A percentile compares a stretch with the other conserved stretches of the same genome.
Conservation (phyloP, 2,329 filamentous ascomycete genomes). For the Calonectria naviculata region DNA sequence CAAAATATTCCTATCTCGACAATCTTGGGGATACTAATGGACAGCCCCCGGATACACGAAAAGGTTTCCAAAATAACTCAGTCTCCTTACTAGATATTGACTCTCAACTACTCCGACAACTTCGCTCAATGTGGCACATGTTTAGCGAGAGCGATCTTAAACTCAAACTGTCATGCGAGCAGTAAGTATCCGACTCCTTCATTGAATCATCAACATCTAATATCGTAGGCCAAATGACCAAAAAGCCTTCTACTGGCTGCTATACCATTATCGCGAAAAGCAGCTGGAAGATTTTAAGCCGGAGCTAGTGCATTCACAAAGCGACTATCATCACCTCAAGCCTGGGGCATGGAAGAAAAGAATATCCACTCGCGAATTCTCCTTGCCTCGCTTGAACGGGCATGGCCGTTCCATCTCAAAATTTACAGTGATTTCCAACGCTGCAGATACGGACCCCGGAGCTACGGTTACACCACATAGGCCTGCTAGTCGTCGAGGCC, state of each 20-base stretch:
- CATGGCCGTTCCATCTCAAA: slow-evolving; percentile 67
- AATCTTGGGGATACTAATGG: slow-evolving; percentile 67
- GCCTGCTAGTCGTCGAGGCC: slow-evolving; percentile 65
- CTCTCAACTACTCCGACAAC: slow-evolving; percentile 82
- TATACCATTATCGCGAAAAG: slow-evolving; percentile 84
- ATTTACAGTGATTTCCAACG: slow-evolving; percentile 74
- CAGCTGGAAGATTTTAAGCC: slow-evolving; percentile 89
- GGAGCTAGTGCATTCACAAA: slow-evolving; percentile 84
- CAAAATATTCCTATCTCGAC: slow-evolving; percentile 83
- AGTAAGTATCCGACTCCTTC: slow-evolving; percentile 59
- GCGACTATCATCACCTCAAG: slow-evolving; percentile 87
- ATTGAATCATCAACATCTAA: slow-evolving; percentile 32
- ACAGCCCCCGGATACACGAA: slow-evolving; percentile 67
- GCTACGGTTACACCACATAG: slow-evolving; percentile 88
- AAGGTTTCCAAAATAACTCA: slow-evolving; percentile 70
- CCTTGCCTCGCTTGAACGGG: slow-evolving; percentile 56
- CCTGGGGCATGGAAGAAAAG: slow-evolving; percentile 68
- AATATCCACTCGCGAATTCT: slow-evolving; percentile 71
- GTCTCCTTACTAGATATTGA: slow-evolving; percentile 77
- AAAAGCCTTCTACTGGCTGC: slow-evolving; percentile 90
- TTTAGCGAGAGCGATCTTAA: slow-evolving; percentile 79
- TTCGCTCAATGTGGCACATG: slow-evolving; percentile 92
- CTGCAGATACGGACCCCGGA: slow-evolving; percentile 61
- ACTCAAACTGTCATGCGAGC: slow-evolving; percentile 71
- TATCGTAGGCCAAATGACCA: slow-evolving; percentile 82